Evolutionary conservation across 1,284 basidiomycete genomes (phyloP).

Genomic region (Tylopilus sp.): DNA sequence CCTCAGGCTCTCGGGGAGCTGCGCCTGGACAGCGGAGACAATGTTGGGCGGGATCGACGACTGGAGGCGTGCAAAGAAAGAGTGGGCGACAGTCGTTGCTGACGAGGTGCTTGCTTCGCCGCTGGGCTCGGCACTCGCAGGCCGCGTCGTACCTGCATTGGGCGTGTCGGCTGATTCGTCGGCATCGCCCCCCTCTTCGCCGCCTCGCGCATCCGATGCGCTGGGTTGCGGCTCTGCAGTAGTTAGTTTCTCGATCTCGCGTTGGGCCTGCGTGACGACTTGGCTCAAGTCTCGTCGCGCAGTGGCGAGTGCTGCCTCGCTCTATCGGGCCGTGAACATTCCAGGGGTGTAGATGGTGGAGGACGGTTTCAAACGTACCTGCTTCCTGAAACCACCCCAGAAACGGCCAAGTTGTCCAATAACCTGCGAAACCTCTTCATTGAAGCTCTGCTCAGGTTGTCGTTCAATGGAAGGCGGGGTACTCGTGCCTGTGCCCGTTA

Average conservation of each 20-base stretch:
- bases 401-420: conserved; percentile 79
- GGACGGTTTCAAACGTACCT: conserved; percentile 49
- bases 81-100: conserved; percentile 37
- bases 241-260: conserved; percentile 68
- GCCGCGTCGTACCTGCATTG: conserved; percentile 20
- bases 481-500: conserved; percentile 40
- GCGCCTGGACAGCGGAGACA: conserved; percentile 62
- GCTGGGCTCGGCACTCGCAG: conserved; percentile 27
- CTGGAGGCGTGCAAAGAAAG: conserved; percentile 67
- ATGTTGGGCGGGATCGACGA: conserved; percentile 68
- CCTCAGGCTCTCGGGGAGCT: conserved; percentile 63
- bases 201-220: conserved; percentile 9
- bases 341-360: conserved; percentile 2
- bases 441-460: conserved; percentile 58
- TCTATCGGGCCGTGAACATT: conserved; percentile 42
- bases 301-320: conserved; percentile 65
- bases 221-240: conserved; percentile 25
- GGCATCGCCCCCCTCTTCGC: conserved; percentile 16
- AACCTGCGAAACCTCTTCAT: conserved; percentile 85
- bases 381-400: conserved; percentile 87
- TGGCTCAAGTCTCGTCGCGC: conserved; percentile 76
- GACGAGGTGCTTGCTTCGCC: conserved; percentile 19
- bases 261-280: conserved; percentile 80
- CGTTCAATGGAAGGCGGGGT: conserved; percentile 42
- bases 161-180: conserved; percentile 24